Evolutionary conservation across 805 yeast species (phyloP), one percentile per base, ranked within the genome.

Genomic region (Nakazawaea laoshanensis): DNA sequence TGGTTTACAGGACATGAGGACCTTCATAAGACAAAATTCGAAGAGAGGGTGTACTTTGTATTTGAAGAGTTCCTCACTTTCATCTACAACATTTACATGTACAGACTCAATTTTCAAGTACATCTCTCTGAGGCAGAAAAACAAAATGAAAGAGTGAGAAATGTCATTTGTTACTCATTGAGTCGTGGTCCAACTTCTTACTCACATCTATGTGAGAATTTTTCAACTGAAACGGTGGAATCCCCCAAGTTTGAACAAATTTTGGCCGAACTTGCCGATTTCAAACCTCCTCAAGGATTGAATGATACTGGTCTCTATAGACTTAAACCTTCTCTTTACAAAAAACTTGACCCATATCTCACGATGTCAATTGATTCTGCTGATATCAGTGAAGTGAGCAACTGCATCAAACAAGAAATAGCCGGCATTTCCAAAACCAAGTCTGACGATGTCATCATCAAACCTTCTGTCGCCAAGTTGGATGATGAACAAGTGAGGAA

Each of bases 231-330:
- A 32, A 46, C 62, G 7, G 47, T 57, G 3, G 63, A 58, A 17
- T 54, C 59, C 9, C 44, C 53, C 0, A 52, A 59, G 10, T 65
- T 74, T 37, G 81, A 74, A 41, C 52, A 50, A 3, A 55, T 59
- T 3, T 59, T 92, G 33, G 57, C 62, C 22, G 83, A 83, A 43
- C 60, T 77, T 19, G 65, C 85, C 1, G 64, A 55, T 4, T 83
- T 65, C 45, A 65, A 66, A 19, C 73, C 84, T 6, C 92, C 94
- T 4, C 62, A 65, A 14, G 84, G 84, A 3, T 53, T 77, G 26
- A 65, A 64, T 23, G 89, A 79, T 46, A 67, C 72, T 39, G 94
- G 94, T 15, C 67, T 68, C 29, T 83, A 78, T 50, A 57, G 70
- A 16, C 57, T 83, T 44, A 80, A 74, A 41, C 59, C 64, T 9